phyloP scores from a whole-genome alignment of 1,284 basidiomycete genomes.

The Gomphus bonarii region DNA sequence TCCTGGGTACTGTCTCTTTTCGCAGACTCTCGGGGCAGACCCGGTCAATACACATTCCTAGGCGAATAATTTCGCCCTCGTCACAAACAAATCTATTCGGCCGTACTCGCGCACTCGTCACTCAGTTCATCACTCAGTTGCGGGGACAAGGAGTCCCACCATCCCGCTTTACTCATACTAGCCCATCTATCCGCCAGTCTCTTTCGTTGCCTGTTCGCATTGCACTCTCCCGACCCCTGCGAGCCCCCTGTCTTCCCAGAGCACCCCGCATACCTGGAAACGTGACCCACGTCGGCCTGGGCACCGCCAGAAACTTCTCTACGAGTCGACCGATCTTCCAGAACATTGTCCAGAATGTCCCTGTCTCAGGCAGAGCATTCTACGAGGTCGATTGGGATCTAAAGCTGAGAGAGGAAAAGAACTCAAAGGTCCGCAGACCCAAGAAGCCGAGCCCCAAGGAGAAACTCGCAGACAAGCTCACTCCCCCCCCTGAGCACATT shows the following conservation, averaged over 20 bases:
- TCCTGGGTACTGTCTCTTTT: not conserved
- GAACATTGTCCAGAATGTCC: slow-evolving; percentile 65
- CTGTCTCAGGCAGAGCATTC: slow-evolving; percentile 54
- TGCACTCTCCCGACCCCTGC: slow-evolving; percentile 32
- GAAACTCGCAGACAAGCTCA: slow-evolving; percentile 18
- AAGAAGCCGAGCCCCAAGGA: slow-evolving; percentile 19
- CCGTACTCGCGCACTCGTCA: slow-evolving; percentile 36
- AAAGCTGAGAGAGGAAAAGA: slow-evolving; percentile 35
- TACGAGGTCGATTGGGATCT: slow-evolving; percentile 62
- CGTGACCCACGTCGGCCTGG: slow-evolving; percentile 57
- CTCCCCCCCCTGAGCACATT: slow-evolving; percentile 13
- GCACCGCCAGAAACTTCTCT: slow-evolving; percentile 61
- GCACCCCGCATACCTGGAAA: slow-evolving; percentile 38
- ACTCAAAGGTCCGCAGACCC: slow-evolving; percentile 21
- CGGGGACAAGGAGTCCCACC: slow-evolving; percentile 33
- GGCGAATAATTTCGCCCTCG: not conserved
- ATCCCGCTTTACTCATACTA: not conserved
- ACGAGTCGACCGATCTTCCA: slow-evolving; percentile 65
- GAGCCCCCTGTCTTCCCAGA: slow-evolving; percentile 42
- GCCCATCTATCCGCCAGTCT: slow-evolving; percentile 24
- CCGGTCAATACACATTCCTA: not conserved
- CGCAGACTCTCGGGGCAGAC: not conserved
- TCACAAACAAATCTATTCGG: slow-evolving; percentile 20
- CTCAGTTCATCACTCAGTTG: slow-evolving; percentile 45
- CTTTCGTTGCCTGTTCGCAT: slow-evolving; percentile 38